A percentile compares a stretch with the other conserved stretches of the same genome.
Evolutionary conservation across 805 yeast genomes (phyloP).

Genomic region (Myxozyma mucilagina): DNA sequence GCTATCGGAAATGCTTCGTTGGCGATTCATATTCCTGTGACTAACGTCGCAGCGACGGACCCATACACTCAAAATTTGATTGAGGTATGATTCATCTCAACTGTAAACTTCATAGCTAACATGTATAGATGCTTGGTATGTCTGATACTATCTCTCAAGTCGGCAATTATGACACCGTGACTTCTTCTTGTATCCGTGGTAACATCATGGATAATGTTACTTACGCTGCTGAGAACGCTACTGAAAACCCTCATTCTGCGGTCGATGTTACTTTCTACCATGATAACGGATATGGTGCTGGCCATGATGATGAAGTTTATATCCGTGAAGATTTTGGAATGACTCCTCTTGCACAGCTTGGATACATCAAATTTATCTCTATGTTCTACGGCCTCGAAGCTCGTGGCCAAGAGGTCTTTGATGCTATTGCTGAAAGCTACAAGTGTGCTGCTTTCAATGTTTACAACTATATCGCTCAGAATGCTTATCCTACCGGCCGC

Average conservation of each 20-base stretch:
- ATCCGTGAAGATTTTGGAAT: constrained; percentile 8
- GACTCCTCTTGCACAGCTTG: constrained; percentile 8
- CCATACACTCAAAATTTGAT: constrained; percentile 8
- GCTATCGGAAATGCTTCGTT: background rate
- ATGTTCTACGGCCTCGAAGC: constrained; percentile 11
- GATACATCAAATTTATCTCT: constrained; percentile 14
- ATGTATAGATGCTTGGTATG: constrained; percentile 10
- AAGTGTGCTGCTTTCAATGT: constrained; percentile 14
- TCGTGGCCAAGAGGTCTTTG: constrained; percentile 6
- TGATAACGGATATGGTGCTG: background rate
- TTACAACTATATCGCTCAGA: constrained; percentile 5
- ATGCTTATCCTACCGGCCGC: constrained; percentile 11
- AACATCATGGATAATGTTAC: constrained; percentile 12
- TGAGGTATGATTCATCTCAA: background rate
- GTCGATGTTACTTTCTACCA: constrained; percentile 18
- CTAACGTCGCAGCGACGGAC: constrained; percentile 8
- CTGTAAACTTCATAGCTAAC: background rate
- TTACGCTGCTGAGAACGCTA: background rate
- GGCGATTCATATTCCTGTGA: constrained; percentile 11
- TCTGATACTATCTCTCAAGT: constrained; percentile 11
- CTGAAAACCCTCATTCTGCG: background rate
- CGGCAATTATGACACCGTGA: constrained; percentile 11
- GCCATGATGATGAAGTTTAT: background rate
- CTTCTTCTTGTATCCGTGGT: constrained; percentile 15
- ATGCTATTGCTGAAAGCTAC: constrained; percentile 16